Evolutionary conservation across 2,329 filamentous ascomycete species (phyloP), one percentile per base, ranked within the genome.

Genomic region (Cytospora schulzeri): DNA sequence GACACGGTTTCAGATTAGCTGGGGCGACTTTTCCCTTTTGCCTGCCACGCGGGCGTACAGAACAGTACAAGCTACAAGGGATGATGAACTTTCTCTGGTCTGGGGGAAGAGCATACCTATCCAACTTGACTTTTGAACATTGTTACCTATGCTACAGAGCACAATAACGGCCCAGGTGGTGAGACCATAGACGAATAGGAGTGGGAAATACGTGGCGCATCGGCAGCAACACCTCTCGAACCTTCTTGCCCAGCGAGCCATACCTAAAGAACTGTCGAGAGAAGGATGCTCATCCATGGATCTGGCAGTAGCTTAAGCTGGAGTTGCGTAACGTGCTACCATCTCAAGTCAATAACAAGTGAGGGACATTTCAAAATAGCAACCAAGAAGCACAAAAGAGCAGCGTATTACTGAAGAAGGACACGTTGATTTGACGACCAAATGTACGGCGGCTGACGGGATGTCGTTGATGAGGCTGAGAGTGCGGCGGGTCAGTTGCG

Each of bases 111-210:
- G 73, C 81, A 56, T 78, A 88, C 87, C 86, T 72, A 85, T 81
- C 84, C 85, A 88, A 19, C 75, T 74, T 57, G 79, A 83, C 64
- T 81, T 81, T 7, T 80, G 77, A 24, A 82, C 79, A 59, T 78
- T 79, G 31, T 84, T 81, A 60, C 91, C 91, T 66, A 97, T 91
- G 63, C 83, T 88, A 56, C 91, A 84, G 71, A 93, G 85, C 11
- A 97, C 93, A 84, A 91, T 97, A n/a, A 90, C 86, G 2, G 92
- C 93, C 95, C 95, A 99, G 14, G 90, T 90, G n/a, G 92, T 94
- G 69, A 97, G 77, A 63, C 90, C 85, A 73, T 97, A 97, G 65
- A 98, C 91, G 74, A 98, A 97, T 31, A 81, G 81, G 22, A 98
- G 83, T n/a, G 94, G 94, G 70, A 96, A 91, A 76, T 93, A 97